Conservation (phyloP, 2,329 filamentous ascomycete species). For the Ceratocystis variospora region DNA sequence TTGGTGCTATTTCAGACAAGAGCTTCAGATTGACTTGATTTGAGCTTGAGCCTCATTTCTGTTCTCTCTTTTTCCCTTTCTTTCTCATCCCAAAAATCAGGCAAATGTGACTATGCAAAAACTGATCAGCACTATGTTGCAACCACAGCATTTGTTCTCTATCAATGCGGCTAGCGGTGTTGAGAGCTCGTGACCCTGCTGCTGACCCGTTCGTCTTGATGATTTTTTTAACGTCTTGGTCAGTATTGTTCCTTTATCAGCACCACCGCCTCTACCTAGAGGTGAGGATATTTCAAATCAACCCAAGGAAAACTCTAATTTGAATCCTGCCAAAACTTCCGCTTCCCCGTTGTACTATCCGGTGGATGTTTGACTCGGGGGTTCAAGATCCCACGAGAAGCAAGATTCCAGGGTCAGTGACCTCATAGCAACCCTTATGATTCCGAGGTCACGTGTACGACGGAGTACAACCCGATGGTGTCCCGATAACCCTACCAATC, state of each 20-base stretch:
- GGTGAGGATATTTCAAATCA: constrained; percentile 2
- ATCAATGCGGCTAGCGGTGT: neutral
- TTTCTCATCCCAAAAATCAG: neutral
- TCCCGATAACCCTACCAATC: neutral
- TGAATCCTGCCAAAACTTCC: constrained; percentile 1
- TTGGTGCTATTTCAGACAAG: neutral
- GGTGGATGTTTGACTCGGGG: neutral
- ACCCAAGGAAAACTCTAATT: neutral
- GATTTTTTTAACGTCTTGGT: neutral
- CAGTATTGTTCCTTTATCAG: constrained; percentile 2
- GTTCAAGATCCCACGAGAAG: too few relatives aligned
- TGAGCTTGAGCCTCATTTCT: neutral
- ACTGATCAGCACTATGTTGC: neutral
- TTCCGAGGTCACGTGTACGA: neutral
- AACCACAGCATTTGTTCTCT: neutral
- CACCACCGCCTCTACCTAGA: neutral
- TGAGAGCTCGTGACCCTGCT: neutral
- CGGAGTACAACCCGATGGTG: neutral
- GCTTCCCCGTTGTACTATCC: neutral
- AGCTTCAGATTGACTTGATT: neutral
- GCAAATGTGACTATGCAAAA: neutral
- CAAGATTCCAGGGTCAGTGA: neutral
- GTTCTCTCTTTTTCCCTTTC: neutral
- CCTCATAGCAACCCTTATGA: neutral
- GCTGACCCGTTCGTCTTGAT: neutral